Percentiles rank a stretch among this genome's conserved stretches.
Conservation (phyloP, 345 rosid species). For the Arabidopsis arenosa region DNA sequence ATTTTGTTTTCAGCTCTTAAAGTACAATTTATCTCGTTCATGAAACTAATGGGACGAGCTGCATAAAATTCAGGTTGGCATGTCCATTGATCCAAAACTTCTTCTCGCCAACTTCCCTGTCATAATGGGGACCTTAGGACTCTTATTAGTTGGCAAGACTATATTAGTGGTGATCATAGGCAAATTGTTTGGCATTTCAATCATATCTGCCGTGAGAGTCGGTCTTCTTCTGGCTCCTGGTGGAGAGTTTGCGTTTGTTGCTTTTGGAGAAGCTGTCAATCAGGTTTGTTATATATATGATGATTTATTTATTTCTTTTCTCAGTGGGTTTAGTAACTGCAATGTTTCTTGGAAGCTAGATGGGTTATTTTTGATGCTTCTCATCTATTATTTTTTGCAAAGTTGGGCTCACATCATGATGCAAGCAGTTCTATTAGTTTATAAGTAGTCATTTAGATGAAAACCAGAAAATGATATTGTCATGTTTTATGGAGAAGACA, state of each 20-base stretch:
- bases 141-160: constrained; percentile 89
- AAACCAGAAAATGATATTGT: not conserved
- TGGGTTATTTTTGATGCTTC: not conserved
- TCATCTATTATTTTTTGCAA: not conserved
- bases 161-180: constrained; percentile 77
- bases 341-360: not conserved
- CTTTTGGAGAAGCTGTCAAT: constrained; percentile 98
- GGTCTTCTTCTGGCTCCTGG: constrained; percentile 99
- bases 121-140: constrained; percentile 76
- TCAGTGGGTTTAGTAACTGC: constrained; percentile 15
- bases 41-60: constrained; percentile 41
- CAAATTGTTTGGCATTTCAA: constrained; percentile 79
- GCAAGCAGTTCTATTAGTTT: constrained; percentile 10
- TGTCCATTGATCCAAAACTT: constrained; percentile 99
- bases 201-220: constrained; percentile 83
- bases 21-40: not conserved
- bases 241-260: constrained; percentile 99
- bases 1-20: constrained; percentile 25
- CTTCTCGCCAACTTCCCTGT: constrained; percentile 87
- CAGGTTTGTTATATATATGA: constrained; percentile 61
- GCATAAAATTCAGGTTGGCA: constrained; percentile 78
- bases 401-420: constrained; percentile 5
- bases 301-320: constrained; percentile 3
- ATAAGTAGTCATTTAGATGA: not conserved
- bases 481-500: constrained; percentile 8